Evolutionary conservation across 805 yeast species (phyloP), one percentile per base, ranked within the genome.

Genomic region (Saccharomycopsis olivae): DNA sequence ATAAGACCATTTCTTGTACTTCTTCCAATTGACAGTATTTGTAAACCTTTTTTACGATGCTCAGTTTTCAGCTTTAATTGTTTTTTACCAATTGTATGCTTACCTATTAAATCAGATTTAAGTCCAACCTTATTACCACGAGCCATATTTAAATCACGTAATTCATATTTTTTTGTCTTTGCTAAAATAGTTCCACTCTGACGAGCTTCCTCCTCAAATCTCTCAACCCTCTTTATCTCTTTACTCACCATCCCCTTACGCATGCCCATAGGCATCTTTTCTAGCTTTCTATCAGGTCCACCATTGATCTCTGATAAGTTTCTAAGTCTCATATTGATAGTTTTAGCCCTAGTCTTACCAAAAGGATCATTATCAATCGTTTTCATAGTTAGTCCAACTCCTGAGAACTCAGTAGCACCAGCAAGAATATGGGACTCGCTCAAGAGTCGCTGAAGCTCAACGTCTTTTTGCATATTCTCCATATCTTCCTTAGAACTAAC

Each of bases 131-230:
- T 70, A 14, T 68, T 67, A 5, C 78, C 75, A 41, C 64, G 62
- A 36, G 79, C 84, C 34, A 66, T 61, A 48, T 71, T 66, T 47
- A 73, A 53, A 40, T 64, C 64, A 51, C 92, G 65, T 41, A 78
- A 63, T 46, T 78, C 73, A 5, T 86, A 88, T 58, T 76, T 78
- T 50, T 66, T 68, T 20, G 69, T 75, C 51, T 71, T 77, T 3
- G 95, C 75, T 32, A 89, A 62, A n/a, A 92, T 70, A 40, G 89
- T 83, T 11, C 97, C 97, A 4, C 94, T 94, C 15, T 89, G 89
- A 46, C 65, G 70, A 5, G 98, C 96, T 37, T 84, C 87, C 38
- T 68, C 63, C 55, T 84, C 94, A 52, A 66, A 73, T 51, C 71
- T 71, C 18, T 61, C 55, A 15, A 74, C 71, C 47, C 75, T 71